Evolutionary conservation across 768 basidiomycete genomes (phyloP), one percentile per base, ranked within the genome.

Genomic region (Amanita subjunquillea): DNA sequence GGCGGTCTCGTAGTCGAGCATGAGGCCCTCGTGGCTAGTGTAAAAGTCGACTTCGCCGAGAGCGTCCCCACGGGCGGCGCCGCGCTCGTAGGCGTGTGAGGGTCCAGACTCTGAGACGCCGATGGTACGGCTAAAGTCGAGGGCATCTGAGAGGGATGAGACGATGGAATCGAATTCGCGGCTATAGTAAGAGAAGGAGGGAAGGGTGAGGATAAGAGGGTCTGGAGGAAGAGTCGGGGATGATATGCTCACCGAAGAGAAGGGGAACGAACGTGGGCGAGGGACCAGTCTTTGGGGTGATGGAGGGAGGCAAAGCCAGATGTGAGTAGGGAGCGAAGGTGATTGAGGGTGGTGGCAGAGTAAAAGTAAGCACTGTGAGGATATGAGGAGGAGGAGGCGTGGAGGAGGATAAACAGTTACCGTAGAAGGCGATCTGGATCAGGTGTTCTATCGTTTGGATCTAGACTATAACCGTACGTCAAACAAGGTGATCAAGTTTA

Each of bases 301-400:
- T 92, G 82, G 50, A 91, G 67, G n/a, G 89, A 91, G 0, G 92
- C 95, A 63, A 97, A 98, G 22, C 93, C 92, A 12, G 92, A 95
- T 1, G 85, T 82, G 5, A 99, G 79, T 36, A 98, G 77, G 10
- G 32, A 2, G 32, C 32, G 32, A 32, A 32, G 2, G 32, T 32
- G 32, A 70, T 99, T 99, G 39, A 97, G 75, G 0, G 96, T 98
- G 6, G 93, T 78, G 0, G 91, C 78, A 0, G 95, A 97, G 69
- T 98, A 86, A 71, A 97, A 97, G 75, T 98, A 98, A 2, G 95
- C 93, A 56, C 90, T 93, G 57, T 32, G 32, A 32, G 32, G 32
- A 32, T 9, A 32, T 32, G 32, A 32, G 32, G 32, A 32, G 32
- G 13, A 48, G 34, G 29, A 17, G 20, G 25, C 2, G 32, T 15